A percentile compares a stretch with the other conserved stretches of the same genome.
Conservation (phyloP, 345 rosid species). For the Geranium rotundifolium region DNA sequence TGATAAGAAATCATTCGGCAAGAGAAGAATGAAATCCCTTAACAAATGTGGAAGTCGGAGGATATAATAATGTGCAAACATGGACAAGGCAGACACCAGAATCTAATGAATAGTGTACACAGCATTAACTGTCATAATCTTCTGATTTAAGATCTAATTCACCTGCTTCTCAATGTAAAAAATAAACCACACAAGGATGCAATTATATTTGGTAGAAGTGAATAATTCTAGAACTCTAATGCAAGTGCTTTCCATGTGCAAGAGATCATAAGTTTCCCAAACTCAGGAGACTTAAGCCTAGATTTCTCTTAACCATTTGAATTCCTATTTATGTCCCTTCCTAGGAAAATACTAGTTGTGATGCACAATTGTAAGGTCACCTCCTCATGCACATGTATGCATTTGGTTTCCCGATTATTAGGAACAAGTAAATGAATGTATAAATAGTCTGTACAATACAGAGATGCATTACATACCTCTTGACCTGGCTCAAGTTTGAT, state of each 20-base stretch:
- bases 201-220: not conserved
- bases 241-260: not conserved
- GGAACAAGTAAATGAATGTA: not conserved
- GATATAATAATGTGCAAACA: not conserved
- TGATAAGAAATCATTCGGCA: too few species aligned
- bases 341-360: not conserved
- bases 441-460: not conserved
- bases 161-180: not conserved
- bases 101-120: not conserved
- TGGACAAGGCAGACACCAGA: not conserved
- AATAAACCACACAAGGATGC: not conserved
- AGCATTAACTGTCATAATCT: not conserved
- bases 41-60: not conserved
- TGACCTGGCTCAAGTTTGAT: constrained; percentile 96
- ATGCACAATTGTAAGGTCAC: too few species aligned
- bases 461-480: constrained; percentile 44
- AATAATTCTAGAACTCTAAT: not conserved
- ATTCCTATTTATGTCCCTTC: not conserved
- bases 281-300: not conserved
- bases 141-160: not conserved
- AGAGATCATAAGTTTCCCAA: not conserved
- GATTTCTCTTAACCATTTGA: not conserved
- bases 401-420: not conserved
- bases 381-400: too few species aligned
- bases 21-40: too few species aligned